Base-by-base conservation (phyloP, 2,329 filamentous ascomycete species). In the Phyllosticta ampelicida region DNA sequence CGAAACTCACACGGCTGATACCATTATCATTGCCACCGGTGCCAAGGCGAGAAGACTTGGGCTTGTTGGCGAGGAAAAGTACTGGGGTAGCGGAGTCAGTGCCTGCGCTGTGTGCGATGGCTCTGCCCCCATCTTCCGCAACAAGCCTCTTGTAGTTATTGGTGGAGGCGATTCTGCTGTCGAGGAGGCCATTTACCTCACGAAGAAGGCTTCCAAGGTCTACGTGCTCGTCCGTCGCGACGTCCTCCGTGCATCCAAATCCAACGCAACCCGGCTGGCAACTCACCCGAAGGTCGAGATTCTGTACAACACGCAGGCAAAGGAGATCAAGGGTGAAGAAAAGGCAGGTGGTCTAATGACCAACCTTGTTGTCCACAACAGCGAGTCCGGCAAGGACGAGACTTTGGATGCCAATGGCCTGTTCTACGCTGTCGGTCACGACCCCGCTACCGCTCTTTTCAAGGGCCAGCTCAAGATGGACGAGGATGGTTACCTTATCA, bases 41-140 rank as follows among this genome's bases (percentile, higher is more conserved):
- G 94, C 95, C 53, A 96, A 92, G 62, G 94, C 94, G 36, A 82
- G 89, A 64, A 83, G 95, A 62, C 78, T 99, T 58, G 78, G 86
- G 71, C 82, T 99, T 52, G 78, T 85, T 11, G 95, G 94, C 57
- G 94, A 99, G 78, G 88, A 95, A 58, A 88, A 86, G 73, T 99
- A 90, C 82, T 99, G 95, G 95, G 91, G 96, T 72, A 94, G 88
- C 72, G 94, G 94, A 65, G 90, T 99, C 70, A 94, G 87, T 55
- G 94, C 94, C 54, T 99, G 94, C 75, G 94, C 94, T 30, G 94
- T 99, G 53, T 99, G 94, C 76, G 94, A 99, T 70, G 94, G 94
- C 63, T 94, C 91, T 54, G 86, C 97, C 52, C 94, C 94, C 61
- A 96, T 99, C 73, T 99, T 96, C 85, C 84, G 92, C 66, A 90